Conservation (phyloP, 352 stramenopile genomes). For the Phytophthora quininea region DNA sequence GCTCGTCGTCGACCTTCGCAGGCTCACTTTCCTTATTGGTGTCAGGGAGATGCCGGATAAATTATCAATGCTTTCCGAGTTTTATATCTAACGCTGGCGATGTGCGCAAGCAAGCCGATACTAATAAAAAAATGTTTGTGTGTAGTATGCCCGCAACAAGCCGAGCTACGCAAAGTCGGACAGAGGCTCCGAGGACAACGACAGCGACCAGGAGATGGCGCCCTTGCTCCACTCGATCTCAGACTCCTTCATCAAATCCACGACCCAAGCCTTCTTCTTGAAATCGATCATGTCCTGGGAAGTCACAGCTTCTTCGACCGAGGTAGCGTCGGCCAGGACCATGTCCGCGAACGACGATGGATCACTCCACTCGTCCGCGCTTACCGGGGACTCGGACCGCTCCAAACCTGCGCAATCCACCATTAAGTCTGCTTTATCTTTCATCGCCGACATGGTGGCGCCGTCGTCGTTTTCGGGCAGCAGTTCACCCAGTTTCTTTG, state of each 20-base stretch:
- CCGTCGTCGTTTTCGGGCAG: constrained; percentile 11
- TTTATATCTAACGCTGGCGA: constrained; percentile 7
- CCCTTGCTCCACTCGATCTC: constrained; percentile 66
- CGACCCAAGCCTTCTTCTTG: constrained; percentile 49
- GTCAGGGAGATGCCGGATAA: constrained; percentile 39
- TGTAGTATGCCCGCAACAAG: too few relatives aligned
- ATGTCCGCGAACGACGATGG: constrained; percentile 51
- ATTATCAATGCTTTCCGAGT: constrained; percentile 41
- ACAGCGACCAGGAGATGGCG: constrained; percentile 65
- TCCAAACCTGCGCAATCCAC: constrained; percentile 19
- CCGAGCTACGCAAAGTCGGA: constrained; percentile 43
- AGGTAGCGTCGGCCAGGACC: constrained; percentile 43
- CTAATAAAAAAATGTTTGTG: too few relatives aligned
- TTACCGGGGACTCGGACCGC: constrained; percentile 51
- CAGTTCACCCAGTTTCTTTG: not conserved
- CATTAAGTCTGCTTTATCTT: constrained; percentile 23
- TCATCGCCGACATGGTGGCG: constrained; percentile 29
- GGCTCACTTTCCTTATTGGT: constrained; percentile 17
- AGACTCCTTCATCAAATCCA: constrained; percentile 64
- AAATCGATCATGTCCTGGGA: constrained; percentile 14
- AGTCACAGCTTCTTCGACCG: constrained; percentile 7
- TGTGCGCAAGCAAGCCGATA: constrained; percentile 2
- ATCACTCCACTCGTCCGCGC: constrained; percentile 71
- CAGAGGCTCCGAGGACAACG: constrained; percentile 42
- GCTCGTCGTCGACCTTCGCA: constrained; percentile 12